Evolutionary conservation across 176 grass and related monocot genomes (phyloP).

Genomic region (Hordeum vulgare): MorexV3_pseudomolecules_assembly NC_058521.1:539454944-539455443

Average conservation of each 20-base stretch:
- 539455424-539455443: neutral
- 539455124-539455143: neutral
- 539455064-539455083: neutral
- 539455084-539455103: neutral
- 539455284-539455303: neutral
- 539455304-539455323: conserved; percentile 8
- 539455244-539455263: neutral
- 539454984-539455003: neutral
- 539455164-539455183: neutral
- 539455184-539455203: neutral
- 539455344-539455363: neutral
- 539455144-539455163: neutral
- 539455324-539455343: neutral
- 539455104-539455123: conserved; percentile 1
- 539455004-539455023: conserved; percentile 6
- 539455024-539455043: neutral
- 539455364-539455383: neutral
- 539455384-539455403: neutral
- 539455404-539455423: neutral
- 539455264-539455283: neutral
- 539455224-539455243: neutral
- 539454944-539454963: neutral
- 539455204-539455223: neutral
- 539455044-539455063: conserved; percentile 1
- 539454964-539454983: neutral